Evolutionary conservation across 2,329 filamentous ascomycete genomes (phyloP), one percentile per base, ranked within the genome.

Genomic region (Biscogniauxia marginata): DNA sequence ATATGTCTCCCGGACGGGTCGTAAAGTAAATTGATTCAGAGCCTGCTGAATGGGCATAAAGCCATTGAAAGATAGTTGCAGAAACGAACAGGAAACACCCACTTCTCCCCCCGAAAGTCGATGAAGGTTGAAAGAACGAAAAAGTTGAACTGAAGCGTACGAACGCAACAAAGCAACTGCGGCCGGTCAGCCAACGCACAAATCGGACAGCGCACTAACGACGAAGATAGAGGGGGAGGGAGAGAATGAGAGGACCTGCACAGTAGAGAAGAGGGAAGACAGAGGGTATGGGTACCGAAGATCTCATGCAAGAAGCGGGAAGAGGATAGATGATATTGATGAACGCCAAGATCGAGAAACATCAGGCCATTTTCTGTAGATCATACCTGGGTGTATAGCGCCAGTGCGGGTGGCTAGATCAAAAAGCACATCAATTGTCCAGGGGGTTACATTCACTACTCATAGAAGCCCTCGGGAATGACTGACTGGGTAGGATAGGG

Each of bases 31-130:
- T 64, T 61, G 61, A 75, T 80, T 82, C 80, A 82, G 79, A 81
- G 73, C 79, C 79, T 77, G 79, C 79, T 82, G 79, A 82, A 81
- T 64, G 66, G 65, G 65, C 66, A 65, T 66, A 63, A 58, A 65
- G 65, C 65, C 69, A 71, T 73, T 57, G 47, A 64, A 63, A 52
- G 46, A 45, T 47, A 22, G 47, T 46, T 54, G 46, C 25, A 39
- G 46, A 22, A 44, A 49, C 47, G 16, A 44, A 25, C 39, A 49
- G 39, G 24, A 23, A 44, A 39, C 47, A 46, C 51, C 45, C 46
- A 39, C 49, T 48, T 39, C 52, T 54, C 50, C 48, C 51, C 25
- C 22, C 46, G 45, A 53, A 54, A 45, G 49, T 52, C 25, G 34
- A 23, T 30, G 48, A 19, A 19, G 16, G 53, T 57, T 30, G 63